Conservation (phyloP, 257 asterid genomes). For the Cordia subcordata region DNA sequence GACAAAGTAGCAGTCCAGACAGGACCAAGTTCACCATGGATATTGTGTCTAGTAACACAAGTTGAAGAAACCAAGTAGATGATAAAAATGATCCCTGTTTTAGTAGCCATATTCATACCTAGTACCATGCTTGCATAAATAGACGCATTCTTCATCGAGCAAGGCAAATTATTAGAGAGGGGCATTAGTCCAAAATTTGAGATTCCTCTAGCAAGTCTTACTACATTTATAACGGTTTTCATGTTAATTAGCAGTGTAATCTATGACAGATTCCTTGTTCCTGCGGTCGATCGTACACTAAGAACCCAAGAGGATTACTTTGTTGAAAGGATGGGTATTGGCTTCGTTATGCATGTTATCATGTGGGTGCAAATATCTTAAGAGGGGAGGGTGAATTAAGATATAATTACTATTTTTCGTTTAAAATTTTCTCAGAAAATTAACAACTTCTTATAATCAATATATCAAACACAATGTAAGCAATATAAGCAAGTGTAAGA, state of each 20-base stretch:
- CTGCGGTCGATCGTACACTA: slow-evolving; percentile 35
- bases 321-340: slow-evolving; percentile 59
- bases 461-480: too few species aligned
- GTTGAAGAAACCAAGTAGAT: slow-evolving; percentile 74
- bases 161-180: slow-evolving; percentile 54
- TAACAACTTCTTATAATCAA: too few species aligned
- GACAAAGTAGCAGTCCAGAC: slow-evolving; percentile 59
- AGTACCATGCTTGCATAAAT: slow-evolving; percentile 58
- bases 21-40: slow-evolving; percentile 35
- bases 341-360: slow-evolving; percentile 43
- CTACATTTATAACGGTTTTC: slow-evolving; percentile 55
- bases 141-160: slow-evolving; percentile 59
- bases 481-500: too few species aligned
- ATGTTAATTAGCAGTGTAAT: slow-evolving; percentile 45
- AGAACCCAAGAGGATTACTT: slow-evolving; percentile 58
- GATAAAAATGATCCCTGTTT: slow-evolving; percentile 69
- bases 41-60: slow-evolving; percentile 55
- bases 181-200: slow-evolving; percentile 44
- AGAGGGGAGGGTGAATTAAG: too few species aligned
- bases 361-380: too few species aligned
- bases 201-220: slow-evolving; percentile 64
- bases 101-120: slow-evolving; percentile 50
- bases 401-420: too few species aligned
- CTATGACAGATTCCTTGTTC: slow-evolving; percentile 57
- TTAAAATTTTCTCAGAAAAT: too few species aligned